phyloP scores from a whole-genome alignment of 2,329 filamentous ascomycete genomes.

The Scorias spongiosa region DNA sequence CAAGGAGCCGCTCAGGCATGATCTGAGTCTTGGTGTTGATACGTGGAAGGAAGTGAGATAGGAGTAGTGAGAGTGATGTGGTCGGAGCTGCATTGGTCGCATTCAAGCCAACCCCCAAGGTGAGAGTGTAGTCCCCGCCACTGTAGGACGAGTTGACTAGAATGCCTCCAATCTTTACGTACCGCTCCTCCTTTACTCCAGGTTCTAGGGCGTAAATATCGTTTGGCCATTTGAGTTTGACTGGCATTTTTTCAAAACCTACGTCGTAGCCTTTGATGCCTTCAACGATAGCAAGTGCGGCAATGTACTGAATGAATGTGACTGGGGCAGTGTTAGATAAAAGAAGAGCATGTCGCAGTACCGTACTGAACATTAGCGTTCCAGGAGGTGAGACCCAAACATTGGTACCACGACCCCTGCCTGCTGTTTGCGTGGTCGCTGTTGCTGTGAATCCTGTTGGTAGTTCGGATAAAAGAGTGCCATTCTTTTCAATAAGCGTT shows the following conservation, averaged over 20 bases:
- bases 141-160: slow-evolving; percentile 78
- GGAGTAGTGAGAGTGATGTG: slow-evolving; percentile 65
- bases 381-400: slow-evolving; percentile 90
- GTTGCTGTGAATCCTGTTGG: slow-evolving; percentile 77
- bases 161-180: slow-evolving; percentile 87
- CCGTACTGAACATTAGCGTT: slow-evolving; percentile 71
- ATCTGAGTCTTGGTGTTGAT: slow-evolving; percentile 43
- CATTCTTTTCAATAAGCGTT: slow-evolving; percentile 87
- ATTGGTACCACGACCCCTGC: slow-evolving; percentile 75
- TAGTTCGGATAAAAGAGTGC: slow-evolving; percentile 56
- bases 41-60: slow-evolving; percentile 30
- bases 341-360: slow-evolving; percentile 67
- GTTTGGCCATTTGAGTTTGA: slow-evolving; percentile 95
- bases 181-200: slow-evolving; percentile 41
- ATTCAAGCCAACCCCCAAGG: slow-evolving; percentile 74
- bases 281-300: slow-evolving; percentile 72
- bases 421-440: slow-evolving; percentile 77
- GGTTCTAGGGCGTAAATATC: slow-evolving; percentile 48
- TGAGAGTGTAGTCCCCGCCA: slow-evolving; percentile 62
- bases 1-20: slow-evolving; percentile 55
- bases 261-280: slow-evolving; percentile 66
- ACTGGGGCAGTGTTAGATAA: slow-evolving; percentile 61
- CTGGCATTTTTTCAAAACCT: slow-evolving; percentile 58
- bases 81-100: slow-evolving; percentile 79
- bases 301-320: slow-evolving; percentile 86